Evolutionary conservation across 2,329 filamentous ascomycete species (phyloP).

Genomic region (Acrocalymma vagum): DNA sequence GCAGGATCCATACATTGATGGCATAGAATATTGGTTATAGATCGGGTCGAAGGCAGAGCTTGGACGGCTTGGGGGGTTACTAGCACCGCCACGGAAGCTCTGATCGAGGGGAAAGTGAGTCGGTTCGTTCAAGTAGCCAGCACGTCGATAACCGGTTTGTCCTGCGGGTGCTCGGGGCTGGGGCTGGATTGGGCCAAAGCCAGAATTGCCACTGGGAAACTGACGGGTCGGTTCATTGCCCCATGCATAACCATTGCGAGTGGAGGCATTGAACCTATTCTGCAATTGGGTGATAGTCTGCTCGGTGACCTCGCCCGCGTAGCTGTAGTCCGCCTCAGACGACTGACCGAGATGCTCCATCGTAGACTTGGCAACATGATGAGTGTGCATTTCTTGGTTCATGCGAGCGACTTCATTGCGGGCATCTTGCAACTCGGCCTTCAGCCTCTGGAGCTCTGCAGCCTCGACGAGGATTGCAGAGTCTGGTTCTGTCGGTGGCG

Average conservation of each 20-base stretch:
- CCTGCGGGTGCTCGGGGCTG: slow-evolving; percentile 26
- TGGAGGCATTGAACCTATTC: slow-evolving; percentile 59
- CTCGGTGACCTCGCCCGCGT: slow-evolving; percentile 56
- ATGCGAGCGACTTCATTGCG: slow-evolving; percentile 75
- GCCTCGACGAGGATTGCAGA: slow-evolving; percentile 47
- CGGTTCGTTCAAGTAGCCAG: slow-evolving; percentile 45
- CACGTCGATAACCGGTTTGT: slow-evolving; percentile 38
- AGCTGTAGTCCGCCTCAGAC: slow-evolving; percentile 60
- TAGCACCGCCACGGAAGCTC: slow-evolving; percentile 34
- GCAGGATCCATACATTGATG: slow-evolving; percentile 35
- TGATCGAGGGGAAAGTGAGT: slow-evolving; percentile 47
- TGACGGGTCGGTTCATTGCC: slow-evolving; percentile 31
- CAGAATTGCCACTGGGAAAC: slow-evolving; percentile 31
- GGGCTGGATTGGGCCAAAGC: slow-evolving; percentile 30
- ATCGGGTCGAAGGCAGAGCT: slow-evolving; percentile 45
- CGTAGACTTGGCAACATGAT: slow-evolving; percentile 67
- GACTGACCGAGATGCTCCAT: slow-evolving; percentile 64
- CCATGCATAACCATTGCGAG: slow-evolving; percentile 50
- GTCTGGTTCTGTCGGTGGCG: slow-evolving; percentile 34
- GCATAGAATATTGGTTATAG: slow-evolving; percentile 42
- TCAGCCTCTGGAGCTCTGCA: slow-evolving; percentile 73
- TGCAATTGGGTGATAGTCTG: slow-evolving; percentile 61
- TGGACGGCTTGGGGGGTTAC: slow-evolving; percentile 46
- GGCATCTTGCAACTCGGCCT: slow-evolving; percentile 75
- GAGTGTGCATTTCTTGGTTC: slow-evolving; percentile 74